phyloP scores from a whole-genome alignment of 1,139 yeast genomes.

The Debaryomyces subglobosus region DNA sequence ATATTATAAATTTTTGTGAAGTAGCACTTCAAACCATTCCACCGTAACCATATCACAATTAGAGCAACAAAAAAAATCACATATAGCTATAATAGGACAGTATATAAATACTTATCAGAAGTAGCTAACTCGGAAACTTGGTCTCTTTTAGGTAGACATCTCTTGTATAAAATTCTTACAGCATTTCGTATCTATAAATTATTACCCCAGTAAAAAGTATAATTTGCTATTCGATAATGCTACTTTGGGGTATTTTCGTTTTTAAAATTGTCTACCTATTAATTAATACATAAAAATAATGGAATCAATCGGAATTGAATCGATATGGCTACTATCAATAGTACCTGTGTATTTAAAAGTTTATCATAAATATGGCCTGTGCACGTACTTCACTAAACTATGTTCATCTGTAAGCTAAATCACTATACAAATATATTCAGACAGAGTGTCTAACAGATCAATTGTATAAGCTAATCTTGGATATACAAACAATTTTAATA shows the following conservation, averaged over 20 bases:
- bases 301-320: too few species aligned
- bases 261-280: too few species aligned
- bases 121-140: too few species aligned
- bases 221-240: too few species aligned
- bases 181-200: too few species aligned
- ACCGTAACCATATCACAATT: neutral
- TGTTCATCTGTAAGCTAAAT: neutral
- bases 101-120: too few species aligned
- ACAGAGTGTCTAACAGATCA: neutral
- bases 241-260: too few species aligned
- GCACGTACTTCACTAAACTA: neutral
- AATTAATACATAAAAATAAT: too few species aligned
- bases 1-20: neutral
- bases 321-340: too few species aligned
- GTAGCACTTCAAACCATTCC: neutral
- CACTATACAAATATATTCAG: neutral
- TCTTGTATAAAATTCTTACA: too few species aligned
- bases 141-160: too few species aligned
- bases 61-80: neutral
- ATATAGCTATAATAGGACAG: neutral
- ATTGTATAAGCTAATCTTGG: neutral
- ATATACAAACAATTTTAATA: neutral
- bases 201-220: too few species aligned
- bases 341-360: neutral
- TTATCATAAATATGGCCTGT: neutral